Evolutionary conservation across 768 basidiomycete genomes (phyloP).

Genomic region (Boletellus emodensis): DNA sequence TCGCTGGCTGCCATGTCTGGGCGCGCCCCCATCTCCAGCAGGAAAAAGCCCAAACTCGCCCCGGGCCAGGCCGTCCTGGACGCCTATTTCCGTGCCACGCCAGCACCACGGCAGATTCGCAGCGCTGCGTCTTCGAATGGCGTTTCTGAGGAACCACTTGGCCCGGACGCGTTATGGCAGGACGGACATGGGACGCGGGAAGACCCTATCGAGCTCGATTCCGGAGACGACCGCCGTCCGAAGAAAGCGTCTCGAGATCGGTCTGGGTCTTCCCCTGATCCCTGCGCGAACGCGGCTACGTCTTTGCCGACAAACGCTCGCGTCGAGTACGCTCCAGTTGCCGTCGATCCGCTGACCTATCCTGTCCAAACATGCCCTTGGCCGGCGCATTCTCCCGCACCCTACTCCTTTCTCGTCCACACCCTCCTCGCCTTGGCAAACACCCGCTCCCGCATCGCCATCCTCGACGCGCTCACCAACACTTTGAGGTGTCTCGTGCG

Average conservation of each 20-base stretch:
- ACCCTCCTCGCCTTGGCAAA: constrained; percentile 55
- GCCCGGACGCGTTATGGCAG: constrained; percentile 13
- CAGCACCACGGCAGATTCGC: constrained; percentile 16
- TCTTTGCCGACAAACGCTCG: constrained; percentile 9
- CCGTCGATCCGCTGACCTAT: constrained; percentile 50
- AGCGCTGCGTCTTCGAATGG: constrained; percentile 6
- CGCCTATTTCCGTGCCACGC: constrained; percentile 24
- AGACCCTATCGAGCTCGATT: constrained; percentile 25
- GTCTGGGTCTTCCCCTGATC: constrained; percentile 5
- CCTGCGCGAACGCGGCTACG: constrained; percentile 8
- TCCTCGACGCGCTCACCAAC: constrained; percentile 69
- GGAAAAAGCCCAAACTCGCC: constrained; percentile 21
- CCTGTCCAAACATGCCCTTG: constrained; percentile 42
- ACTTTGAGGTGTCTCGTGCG: constrained; percentile 63
- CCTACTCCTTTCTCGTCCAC: constrained; percentile 70
- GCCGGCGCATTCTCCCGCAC: constrained; percentile 37
- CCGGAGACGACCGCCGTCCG: constrained; percentile 15
- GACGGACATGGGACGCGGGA: constrained; percentile 23
- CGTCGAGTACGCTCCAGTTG: constrained; percentile 27
- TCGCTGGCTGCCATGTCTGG: constrained; percentile 20
- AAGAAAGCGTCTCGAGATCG: constrained; percentile 8
- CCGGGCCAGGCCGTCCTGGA: constrained; percentile 20
- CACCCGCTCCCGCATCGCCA: constrained; percentile 70
- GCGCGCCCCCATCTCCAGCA: constrained; percentile 7
- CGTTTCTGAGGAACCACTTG: constrained; percentile 15